Evolutionary conservation across 139 green algal species (phyloP), one percentile per base, ranked within the genome.

Genomic region (Edaphochlamys debaryana): DNA sequence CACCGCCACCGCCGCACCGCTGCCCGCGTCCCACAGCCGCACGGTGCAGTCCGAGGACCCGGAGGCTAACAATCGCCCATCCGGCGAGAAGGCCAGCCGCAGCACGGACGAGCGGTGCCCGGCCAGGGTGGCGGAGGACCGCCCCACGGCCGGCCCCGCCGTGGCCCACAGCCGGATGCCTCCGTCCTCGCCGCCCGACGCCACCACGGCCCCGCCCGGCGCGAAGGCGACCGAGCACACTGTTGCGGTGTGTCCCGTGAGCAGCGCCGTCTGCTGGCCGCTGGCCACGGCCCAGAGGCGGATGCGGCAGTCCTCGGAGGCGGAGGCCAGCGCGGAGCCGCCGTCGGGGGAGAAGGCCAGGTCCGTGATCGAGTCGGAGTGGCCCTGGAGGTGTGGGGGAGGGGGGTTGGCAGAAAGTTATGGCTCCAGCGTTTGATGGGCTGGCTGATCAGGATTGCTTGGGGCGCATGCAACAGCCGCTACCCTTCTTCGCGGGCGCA

Each of bases 231-330:
- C 75, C 19, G 60, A 17, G 0, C 5, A 17, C 20, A 81, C 75
- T 0, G 41, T 17, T 40, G 60, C 75, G 7, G 40, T 71, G 75
- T 81, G 75, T 1, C 62, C 62, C 6, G 60, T 71, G 29, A 81
- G 75, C 15, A 58, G 32, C 15, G 40, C 41, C 29, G 37, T 6
- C 13, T 45, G 41, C 32, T 32, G 40, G 30, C 75, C 75, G 60
- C 29, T 81, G 40, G 9, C n/a, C 40, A n/a, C 62, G 60, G 36
- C 63, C 75, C 75, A 81, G 30, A 81, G 60, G 8, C 75, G 75
- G 30, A 71, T 20, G 41, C 75, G 75, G 75, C 75, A 81, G 75
- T 81, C 75, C 38, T 81, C 73, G 11, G 56, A 69, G 37, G 38
- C 36, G 15, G 73, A 69, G 37, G 56, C 73, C 37, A 80, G 54